phyloP scores from a whole-genome alignment of 2,329 filamentous ascomycete genomes.

The Beauveria scarabaeidicola region DNA sequence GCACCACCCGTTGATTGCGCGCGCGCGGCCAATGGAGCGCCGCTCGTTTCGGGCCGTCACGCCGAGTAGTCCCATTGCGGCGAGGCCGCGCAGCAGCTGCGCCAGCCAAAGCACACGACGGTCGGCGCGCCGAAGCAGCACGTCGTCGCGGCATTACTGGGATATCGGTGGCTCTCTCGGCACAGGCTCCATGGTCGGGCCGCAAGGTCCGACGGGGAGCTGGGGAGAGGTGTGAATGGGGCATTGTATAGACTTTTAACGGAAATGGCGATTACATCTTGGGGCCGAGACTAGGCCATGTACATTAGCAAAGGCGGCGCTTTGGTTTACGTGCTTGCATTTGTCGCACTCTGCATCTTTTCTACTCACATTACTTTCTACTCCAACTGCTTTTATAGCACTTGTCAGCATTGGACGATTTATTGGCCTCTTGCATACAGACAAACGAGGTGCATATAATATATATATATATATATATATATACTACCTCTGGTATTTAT shows the following conservation, averaged over 20 bases:
- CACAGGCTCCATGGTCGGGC: slow-evolving; percentile 62
- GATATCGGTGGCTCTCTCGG: slow-evolving; percentile 76
- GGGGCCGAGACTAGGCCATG: background rate
- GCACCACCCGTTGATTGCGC: slow-evolving; percentile 76
- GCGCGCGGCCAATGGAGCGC: slow-evolving; percentile 41
- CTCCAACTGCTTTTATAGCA: background rate
- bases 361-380: background rate
- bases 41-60: slow-evolving; percentile 47
- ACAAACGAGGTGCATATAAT: background rate
- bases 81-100: slow-evolving; percentile 57
- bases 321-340: background rate
- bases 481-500: background rate
- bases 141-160: slow-evolving; percentile 82
- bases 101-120: slow-evolving; percentile 80
- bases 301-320: slow-evolving; percentile 3
- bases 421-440: background rate
- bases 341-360: background rate
- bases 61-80: slow-evolving; percentile 38
- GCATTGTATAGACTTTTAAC: background rate
- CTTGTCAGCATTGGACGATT: background rate
- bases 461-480: background rate
- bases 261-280: background rate
- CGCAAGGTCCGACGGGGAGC: slow-evolving; percentile 60
- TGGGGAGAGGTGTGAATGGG: slow-evolving; percentile 63
- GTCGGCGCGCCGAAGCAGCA: slow-evolving; percentile 57